Evolutionary conservation across 1,284 basidiomycete species (phyloP), one percentile per base, ranked within the genome.

Genomic region (Caloboletus firmus): DNA sequence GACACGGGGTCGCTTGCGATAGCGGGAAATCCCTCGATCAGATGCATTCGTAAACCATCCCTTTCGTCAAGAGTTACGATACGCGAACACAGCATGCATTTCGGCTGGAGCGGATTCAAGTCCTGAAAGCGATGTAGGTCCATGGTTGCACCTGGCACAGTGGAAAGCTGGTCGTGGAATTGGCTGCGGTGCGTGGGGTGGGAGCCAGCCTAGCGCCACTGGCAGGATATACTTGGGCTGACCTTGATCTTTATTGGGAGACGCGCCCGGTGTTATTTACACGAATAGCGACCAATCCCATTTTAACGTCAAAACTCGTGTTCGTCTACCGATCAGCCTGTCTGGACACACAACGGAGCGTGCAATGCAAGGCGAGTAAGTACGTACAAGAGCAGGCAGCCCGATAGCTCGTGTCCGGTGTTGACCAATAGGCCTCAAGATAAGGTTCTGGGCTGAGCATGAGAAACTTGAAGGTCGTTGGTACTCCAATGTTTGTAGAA

Each of bases 41-140:
- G 66, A 55, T 83, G 78, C 44, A 79, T 70, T 40, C 76, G 71
- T 22, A 85, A 73, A 59, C 79, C 78, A 31, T 75, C 70, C 8
- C 64, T 61, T 35, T 59, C 61, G 12, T 40, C 55, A 42, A 71
- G 63, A 30, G 59, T 55, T 30, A 66, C 35, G 17, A 51, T 51
- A 37, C 56, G 67, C 31, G 64, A 58, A 12, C 42, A 50, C 41
- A 69, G 49, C 1, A 50, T 55, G 51, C 46, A 62, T 17, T 34
- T 39, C 22, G 49, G 44, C 13, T 62, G 47, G 17, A 30, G 41
- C 13, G 30, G 63, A 35, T 40, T 41, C 45, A 42, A 15, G 11
- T 52, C 37, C 24, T 56, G 54, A 18, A 49, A 24, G 40, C 8
- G 50, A 20, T 56, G 52, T 20, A 47, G 34, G 28, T 63, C 62